These are phyloP conservation scores for Sutorius eximius DNA, from an alignment of 1,284 basidiomycete genomes.

Conservation along the genomic window DNA sequence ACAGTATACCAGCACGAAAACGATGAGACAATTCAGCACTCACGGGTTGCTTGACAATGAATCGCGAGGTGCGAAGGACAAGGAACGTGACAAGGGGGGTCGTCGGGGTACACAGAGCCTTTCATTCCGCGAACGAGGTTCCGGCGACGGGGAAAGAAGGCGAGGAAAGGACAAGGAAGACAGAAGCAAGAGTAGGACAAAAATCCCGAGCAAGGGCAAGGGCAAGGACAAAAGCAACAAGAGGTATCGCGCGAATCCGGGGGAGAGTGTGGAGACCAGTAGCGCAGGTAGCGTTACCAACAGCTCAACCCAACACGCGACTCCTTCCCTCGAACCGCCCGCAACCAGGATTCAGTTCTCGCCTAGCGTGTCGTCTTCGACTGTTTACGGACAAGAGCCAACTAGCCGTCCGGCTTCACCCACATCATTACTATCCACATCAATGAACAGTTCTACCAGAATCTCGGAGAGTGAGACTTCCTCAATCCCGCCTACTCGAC, in stretches of 20 bases:
- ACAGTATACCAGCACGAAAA: slow-evolving; percentile 75
- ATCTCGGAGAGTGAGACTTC: slow-evolving; percentile 13
- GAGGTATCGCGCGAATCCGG: slow-evolving; percentile 12
- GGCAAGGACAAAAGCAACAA: slow-evolving; percentile 25
- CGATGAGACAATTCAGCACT: slow-evolving; percentile 64
- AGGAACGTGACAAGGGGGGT: slow-evolving; percentile 5
- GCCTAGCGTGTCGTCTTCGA: slow-evolving; percentile 23
- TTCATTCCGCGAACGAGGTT: slow-evolving; percentile 16
- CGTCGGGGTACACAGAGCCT: slow-evolving; percentile 16
- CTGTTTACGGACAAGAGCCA: slow-evolving; percentile 9
- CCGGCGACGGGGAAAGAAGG: slow-evolving; percentile 18
- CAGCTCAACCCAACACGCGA: slow-evolving; percentile 4
- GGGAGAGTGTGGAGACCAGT: slow-evolving; percentile 33
- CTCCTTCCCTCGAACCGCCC: slow-evolving; percentile 12
- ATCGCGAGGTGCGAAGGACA: slow-evolving; percentile 11
- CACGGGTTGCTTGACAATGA: slow-evolving; percentile 63
- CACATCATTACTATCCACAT: slow-evolving; percentile 10
- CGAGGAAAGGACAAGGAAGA: slow-evolving; percentile 22
- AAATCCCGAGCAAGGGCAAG: slow-evolving; percentile 24
- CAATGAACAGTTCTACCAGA: slow-evolving; percentile 4
- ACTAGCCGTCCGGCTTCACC: slow-evolving; percentile 26
- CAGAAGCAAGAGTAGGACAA: slow-evolving; percentile 25
- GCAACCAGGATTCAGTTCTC: slow-evolving; percentile 17
- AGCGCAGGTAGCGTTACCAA: slow-evolving; percentile 31
- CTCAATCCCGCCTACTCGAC: slow-evolving; percentile 6